Evolutionary conservation across 139 green algal species (phyloP).

Genomic region (Micractinium conductrix): DNA sequence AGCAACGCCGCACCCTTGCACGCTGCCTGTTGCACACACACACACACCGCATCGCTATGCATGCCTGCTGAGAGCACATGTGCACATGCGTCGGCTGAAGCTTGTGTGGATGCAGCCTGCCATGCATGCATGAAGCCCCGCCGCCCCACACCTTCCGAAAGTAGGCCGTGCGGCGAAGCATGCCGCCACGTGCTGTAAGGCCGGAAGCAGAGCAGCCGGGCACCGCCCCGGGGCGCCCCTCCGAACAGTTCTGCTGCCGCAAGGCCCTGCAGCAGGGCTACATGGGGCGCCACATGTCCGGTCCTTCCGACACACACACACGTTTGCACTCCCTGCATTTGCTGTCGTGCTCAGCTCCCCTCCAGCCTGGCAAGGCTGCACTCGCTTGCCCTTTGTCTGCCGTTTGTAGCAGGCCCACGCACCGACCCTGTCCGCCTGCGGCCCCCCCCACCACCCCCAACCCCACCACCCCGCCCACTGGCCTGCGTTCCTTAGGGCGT

Average conservation of each 20-base stretch:
- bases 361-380: neutral
- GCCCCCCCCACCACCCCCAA: no score
- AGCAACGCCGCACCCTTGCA: neutral
- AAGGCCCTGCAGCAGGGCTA: slow-evolving; percentile 43
- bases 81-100: neutral
- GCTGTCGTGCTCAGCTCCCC: no score
- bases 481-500: slow-evolving; percentile 50
- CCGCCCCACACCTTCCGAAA: neutral
- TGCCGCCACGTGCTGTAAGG: slow-evolving; percentile 20
- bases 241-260: slow-evolving; percentile 44
- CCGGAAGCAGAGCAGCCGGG: slow-evolving; percentile 46
- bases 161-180: slow-evolving; percentile 2
- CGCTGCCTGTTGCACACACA: neutral
- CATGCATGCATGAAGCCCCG: neutral
- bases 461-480: no score
- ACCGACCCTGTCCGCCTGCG: neutral
- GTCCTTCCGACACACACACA: neutral
- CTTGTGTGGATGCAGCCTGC: neutral
- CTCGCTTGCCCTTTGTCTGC: neutral
- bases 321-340: no score
- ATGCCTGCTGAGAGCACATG: neutral
- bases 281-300: slow-evolving; percentile 14
- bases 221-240: neutral
- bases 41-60: neutral
- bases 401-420: neutral